Evolutionary conservation across 108 stramenopile genomes (phyloP).

Genomic region (Parietichytrium sp.): DNA sequence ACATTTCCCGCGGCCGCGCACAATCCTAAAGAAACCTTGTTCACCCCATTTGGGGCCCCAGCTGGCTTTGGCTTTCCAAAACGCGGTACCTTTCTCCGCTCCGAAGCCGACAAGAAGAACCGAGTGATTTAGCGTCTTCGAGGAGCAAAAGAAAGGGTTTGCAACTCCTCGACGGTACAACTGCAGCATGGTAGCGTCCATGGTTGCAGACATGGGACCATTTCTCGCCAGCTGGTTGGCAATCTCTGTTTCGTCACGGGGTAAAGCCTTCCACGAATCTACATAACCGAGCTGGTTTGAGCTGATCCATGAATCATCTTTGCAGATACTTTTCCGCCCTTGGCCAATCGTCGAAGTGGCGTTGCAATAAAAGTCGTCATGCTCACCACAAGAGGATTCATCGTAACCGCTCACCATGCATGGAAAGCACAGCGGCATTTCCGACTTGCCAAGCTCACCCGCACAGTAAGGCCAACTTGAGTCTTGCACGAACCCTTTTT

Average conservation of each 20-base stretch:
- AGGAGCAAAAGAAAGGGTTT: background rate
- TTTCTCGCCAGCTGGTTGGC: background rate
- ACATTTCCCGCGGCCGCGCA: background rate
- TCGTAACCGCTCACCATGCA: slow-evolving; percentile 14
- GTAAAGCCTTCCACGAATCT: background rate
- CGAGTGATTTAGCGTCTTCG: background rate
- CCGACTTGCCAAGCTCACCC: background rate
- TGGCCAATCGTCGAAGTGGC: background rate
- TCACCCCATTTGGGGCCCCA: slow-evolving; percentile 28
- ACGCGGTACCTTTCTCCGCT: no score
- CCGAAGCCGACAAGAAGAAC: background rate
- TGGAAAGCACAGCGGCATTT: slow-evolving; percentile 6
- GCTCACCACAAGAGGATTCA: background rate
- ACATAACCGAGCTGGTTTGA: background rate
- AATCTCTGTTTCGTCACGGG: background rate
- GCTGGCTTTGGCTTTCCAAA: background rate
- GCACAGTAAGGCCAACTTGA: background rate
- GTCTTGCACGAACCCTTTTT: background rate
- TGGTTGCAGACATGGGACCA: background rate
- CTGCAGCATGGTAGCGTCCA: slow-evolving; percentile 30
- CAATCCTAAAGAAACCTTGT: slow-evolving; percentile 9
- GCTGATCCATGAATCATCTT: background rate
- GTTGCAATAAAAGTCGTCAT: background rate
- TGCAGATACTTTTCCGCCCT: background rate
- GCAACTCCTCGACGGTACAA: slow-evolving; percentile 27